These are phyloP conservation scores for Diaporthe batatas DNA, from an alignment of 2,329 filamentous ascomycete species.

Conservation along the genomic window DNA sequence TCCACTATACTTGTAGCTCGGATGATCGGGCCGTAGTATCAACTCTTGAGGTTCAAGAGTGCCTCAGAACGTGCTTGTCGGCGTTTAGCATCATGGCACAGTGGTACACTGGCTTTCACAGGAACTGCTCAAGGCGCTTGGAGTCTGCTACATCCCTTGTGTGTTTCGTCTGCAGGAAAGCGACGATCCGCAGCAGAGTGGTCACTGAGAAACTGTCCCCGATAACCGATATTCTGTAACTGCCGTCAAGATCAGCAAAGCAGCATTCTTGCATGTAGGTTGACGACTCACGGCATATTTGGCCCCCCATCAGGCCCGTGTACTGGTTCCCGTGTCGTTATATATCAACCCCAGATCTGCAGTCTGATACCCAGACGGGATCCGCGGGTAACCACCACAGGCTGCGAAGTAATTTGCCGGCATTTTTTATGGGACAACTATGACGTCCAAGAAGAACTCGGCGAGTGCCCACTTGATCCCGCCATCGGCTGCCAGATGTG, in stretches of 20 bases:
- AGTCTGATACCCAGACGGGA: constrained; percentile 13
- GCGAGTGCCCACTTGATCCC: neutral
- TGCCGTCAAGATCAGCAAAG: constrained; percentile 4
- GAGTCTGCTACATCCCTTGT: neutral
- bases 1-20: neutral
- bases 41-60: neutral
- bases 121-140: neutral
- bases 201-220: neutral
- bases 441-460: neutral
- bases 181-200: constrained; percentile 9
- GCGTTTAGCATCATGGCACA: neutral
- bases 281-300: neutral
- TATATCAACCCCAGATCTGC: constrained; percentile 10
- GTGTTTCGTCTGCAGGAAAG: neutral
- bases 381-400: constrained; percentile 5
- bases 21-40: neutral
- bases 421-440: neutral
- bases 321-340: neutral
- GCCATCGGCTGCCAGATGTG: neutral
- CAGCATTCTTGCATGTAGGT: no score
- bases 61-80: neutral
- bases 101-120: neutral
- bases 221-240: neutral
- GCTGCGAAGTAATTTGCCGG: constrained; percentile 12
- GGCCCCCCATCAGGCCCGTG: no score